Percentiles rank a stretch among this genome's conserved stretches.
phyloP scores from a whole-genome alignment of 2,329 filamentous ascomycete species.

The Dactylonectria estremocensis region DNA sequence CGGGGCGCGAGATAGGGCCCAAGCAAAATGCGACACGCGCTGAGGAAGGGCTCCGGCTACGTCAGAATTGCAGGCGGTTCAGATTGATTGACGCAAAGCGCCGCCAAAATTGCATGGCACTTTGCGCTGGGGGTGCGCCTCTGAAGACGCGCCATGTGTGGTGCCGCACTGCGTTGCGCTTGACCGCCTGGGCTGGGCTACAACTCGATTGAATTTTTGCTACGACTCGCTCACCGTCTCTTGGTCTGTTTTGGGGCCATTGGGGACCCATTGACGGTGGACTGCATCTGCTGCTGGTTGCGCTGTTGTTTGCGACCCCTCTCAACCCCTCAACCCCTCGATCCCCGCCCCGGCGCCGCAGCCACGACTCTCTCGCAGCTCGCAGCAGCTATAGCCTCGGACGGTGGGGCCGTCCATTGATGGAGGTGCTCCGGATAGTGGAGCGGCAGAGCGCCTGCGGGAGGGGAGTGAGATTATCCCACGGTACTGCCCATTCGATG shows the following conservation, averaged over 20 bases:
- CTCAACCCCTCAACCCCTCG: constrained; percentile 16
- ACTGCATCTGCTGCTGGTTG: constrained; percentile 16
- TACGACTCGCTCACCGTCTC: constrained; percentile 35
- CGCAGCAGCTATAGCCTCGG: constrained; percentile 25
- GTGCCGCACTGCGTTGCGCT: constrained; percentile 19
- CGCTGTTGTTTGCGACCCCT: constrained; percentile 17
- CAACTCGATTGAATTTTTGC: constrained; percentile 19
- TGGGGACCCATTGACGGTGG: constrained; percentile 14
- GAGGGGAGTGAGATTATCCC: constrained; percentile 47
- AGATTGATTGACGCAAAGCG: constrained; percentile 20
- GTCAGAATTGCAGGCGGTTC: constrained; percentile 23
- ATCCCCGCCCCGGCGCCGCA: constrained; percentile 23
- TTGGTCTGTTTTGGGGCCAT: constrained; percentile 18
- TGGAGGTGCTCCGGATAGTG: constrained; percentile 35
- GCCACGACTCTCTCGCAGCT: constrained; percentile 20
- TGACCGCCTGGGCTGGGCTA: constrained; percentile 27
- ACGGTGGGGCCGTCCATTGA: constrained; percentile 45
- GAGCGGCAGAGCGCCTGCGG: constrained; percentile 16
- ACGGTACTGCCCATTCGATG: constrained; percentile 5
- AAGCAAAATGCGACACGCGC: constrained; percentile 32
- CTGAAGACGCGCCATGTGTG: constrained; percentile 19
- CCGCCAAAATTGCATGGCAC: constrained; percentile 25
- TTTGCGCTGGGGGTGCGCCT: constrained; percentile 14
- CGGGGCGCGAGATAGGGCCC: constrained; percentile 22
- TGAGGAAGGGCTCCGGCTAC: constrained; percentile 21